These are phyloP conservation scores for Cicer arietinum DNA, from an alignment of 306 rosid species.

Conservation along the genomic window DNA sequence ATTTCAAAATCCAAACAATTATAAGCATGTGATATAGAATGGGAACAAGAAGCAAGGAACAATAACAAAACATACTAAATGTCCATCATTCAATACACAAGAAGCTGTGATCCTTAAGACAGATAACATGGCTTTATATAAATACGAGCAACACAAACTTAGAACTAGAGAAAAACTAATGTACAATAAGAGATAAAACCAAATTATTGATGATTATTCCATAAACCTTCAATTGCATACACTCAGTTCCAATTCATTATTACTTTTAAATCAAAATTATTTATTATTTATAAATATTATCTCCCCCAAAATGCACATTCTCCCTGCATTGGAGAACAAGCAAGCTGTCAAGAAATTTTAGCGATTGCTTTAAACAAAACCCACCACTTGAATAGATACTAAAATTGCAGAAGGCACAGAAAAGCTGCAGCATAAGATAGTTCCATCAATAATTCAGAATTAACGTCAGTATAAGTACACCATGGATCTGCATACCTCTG, in stretches of 20 bases:
- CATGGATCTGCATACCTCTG: constrained; percentile 16
- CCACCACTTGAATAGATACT: constrained; percentile 5
- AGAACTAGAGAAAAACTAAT: constrained; percentile 21
- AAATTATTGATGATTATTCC: constrained; percentile 13
- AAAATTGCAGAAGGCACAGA: background rate
- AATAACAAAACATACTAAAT: background rate
- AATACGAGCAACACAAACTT: constrained; percentile 20
- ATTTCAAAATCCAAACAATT: constrained; percentile 3
- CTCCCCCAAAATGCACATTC: constrained; percentile 3
- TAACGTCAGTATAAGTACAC: background rate
- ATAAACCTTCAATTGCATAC: constrained; percentile 19
- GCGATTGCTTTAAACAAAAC: constrained; percentile 21
- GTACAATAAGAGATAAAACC: background rate
- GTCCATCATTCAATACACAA: background rate
- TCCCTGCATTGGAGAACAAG: constrained; percentile 24
- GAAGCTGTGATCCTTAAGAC: background rate
- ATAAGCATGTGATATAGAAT: constrained; percentile 19
- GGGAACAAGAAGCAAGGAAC: constrained; percentile 24
- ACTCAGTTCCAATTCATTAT: background rate
- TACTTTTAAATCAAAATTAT: constrained; percentile 7
- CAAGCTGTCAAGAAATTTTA: constrained; percentile 20
- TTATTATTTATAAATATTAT: constrained; percentile 10
- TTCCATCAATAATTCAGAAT: constrained; percentile 26
- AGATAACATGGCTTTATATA: constrained; percentile 6
- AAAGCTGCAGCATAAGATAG: constrained; percentile 20